Evolutionary conservation across 2,329 filamentous ascomycete genomes (phyloP), one percentile per base, ranked within the genome.

Genomic region (Fonsecaea pedrosoi): DNA sequence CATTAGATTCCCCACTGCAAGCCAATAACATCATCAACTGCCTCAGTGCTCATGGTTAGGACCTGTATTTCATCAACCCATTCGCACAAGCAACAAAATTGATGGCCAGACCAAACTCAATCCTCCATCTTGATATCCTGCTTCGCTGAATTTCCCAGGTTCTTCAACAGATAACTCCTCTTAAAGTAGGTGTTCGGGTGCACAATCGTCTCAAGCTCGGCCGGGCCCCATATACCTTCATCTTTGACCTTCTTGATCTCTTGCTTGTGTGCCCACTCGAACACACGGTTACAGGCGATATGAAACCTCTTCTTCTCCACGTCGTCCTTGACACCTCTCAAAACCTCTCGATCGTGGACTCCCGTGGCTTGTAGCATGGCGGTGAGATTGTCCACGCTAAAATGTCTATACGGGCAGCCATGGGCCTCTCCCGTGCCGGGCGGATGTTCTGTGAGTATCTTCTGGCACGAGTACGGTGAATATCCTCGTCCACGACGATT

Each of bases 141-240:
- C 67, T 81, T 80, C 25, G 80, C 78, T 34, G 76, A 72, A 69
- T 84, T 87, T 1, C 82, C 89, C 32, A 96, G 78, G 76, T 95
- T 92, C 82, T 93, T 97, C 68, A 99, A 81, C 73, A 96, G 75
- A 78, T 92, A 98, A 77, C 93, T 96, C 64, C 94, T 86, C 84
- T 97, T 97, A 80, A 98, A 99, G 80, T 97, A 99, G 71, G 94
- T 94, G 77, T 99, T 99, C 10, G 95, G 95, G 79, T 99, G 95
- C 25, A 97, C 89, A 76, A 99, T 96, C 0, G 94, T 98, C 79
- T 98, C 94, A 50, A 97, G 83, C 77, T 97, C 92, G 15, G 88
- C 87, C 6, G 89, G 81, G 12, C 84, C 88, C 88, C 90, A 90
- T 60, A 89, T 83, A 5, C 87, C 85, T 58, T 92, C 89, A 50